Percentiles rank a stretch among this genome's conserved stretches.
phyloP scores from a whole-genome alignment of 1,139 yeast species.

The Blastobotrys aristatus region DNA sequence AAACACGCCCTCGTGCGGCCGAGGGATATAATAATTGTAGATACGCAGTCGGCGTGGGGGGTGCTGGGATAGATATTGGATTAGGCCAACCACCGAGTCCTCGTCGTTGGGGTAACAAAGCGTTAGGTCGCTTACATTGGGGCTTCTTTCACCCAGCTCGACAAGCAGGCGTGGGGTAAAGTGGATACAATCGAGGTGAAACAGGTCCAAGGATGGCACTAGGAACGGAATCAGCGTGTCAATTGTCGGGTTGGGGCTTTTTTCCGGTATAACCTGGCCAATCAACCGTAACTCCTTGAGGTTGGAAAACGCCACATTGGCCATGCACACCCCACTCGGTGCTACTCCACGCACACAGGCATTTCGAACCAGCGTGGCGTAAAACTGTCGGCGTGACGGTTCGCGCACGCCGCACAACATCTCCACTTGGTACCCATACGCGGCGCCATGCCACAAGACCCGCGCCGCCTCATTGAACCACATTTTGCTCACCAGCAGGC shows the following conservation, averaged over 20 bases:
- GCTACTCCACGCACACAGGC: neutral
- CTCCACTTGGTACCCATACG: slow-evolving; percentile 1
- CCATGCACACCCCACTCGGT: neutral
- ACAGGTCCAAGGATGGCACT: neutral
- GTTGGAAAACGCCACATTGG: neutral
- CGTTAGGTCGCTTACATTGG: neutral
- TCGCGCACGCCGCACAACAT: neutral
- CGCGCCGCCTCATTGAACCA: slow-evolving; percentile 2
- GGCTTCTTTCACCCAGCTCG: neutral
- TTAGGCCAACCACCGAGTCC: neutral
- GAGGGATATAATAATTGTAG: slow-evolving; percentile 1
- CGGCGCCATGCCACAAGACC: neutral
- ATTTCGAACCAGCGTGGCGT: neutral
- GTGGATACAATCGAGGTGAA: slow-evolving; percentile 1
- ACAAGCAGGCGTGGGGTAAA: neutral
- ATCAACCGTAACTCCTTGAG: neutral
- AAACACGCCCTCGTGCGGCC: neutral
- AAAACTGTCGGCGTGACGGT: neutral
- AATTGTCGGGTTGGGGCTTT: neutral
- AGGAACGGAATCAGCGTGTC: neutral
- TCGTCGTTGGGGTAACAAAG: neutral
- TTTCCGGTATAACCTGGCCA: slow-evolving; percentile 3
- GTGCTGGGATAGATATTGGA: neutral
- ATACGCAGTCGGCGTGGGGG: neutral
- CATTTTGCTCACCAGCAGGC: neutral